Conservation (phyloP, 108 stramenopile genomes). For the Nitzschia putrida region DNA sequence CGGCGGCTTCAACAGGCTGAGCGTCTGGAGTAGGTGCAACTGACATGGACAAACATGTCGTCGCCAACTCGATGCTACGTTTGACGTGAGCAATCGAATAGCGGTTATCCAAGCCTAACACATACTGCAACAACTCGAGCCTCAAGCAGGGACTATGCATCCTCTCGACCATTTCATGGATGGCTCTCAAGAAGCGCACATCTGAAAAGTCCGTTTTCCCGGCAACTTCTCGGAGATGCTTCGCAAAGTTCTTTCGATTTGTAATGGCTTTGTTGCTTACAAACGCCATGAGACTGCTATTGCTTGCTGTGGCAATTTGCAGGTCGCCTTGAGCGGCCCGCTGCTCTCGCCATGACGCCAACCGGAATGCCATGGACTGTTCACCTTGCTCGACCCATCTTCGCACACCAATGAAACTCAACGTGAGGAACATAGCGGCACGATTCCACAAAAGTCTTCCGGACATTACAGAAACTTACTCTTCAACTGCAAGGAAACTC, state of each 20-base stretch:
- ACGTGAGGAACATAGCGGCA: background rate
- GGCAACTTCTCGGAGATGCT: slow-evolving; percentile 66
- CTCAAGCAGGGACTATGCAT: slow-evolving; percentile 89
- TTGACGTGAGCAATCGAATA: slow-evolving; percentile 87
- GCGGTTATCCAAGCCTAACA: slow-evolving; percentile 87
- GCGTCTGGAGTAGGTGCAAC: background rate
- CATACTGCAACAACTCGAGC: slow-evolving; percentile 86
- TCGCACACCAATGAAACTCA: background rate
- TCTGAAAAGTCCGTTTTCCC: slow-evolving; percentile 69
- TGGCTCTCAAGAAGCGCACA: slow-evolving; percentile 62
- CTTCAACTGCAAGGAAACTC: slow-evolving; percentile 73
- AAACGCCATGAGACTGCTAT: slow-evolving; percentile 85
- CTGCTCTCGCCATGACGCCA: slow-evolving; percentile 87
- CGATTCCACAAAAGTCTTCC: background rate
- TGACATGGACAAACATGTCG: slow-evolving; percentile 64
- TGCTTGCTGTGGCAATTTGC: slow-evolving; percentile 77
- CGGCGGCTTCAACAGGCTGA: too few relatives aligned
- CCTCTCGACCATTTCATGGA: slow-evolving; percentile 60
- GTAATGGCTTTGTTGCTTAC: slow-evolving; percentile 85
- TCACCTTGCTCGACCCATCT: slow-evolving; percentile 84
- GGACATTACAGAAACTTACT: slow-evolving; percentile 47
- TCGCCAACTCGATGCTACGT: slow-evolving; percentile 78
- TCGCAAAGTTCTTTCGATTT: slow-evolving; percentile 80
- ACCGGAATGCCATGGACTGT: slow-evolving; percentile 86
- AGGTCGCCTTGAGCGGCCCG: slow-evolving; percentile 86